phyloP scores from a whole-genome alignment of 306 rosid genomes.

The Prunus mume region DNA sequence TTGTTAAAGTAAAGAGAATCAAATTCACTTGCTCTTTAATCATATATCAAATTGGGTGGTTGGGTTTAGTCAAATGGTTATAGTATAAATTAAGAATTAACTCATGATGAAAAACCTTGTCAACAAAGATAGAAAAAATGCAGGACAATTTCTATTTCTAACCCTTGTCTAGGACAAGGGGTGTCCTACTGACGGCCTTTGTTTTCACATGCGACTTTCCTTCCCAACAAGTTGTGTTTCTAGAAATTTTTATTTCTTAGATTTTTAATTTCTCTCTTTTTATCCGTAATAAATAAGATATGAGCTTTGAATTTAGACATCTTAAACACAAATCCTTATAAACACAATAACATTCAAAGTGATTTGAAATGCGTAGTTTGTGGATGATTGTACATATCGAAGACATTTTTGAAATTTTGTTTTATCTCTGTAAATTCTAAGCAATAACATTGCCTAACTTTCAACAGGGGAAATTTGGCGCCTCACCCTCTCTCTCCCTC shows the following conservation, averaged over 20 bases:
- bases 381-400: background rate
- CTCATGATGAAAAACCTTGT: background rate
- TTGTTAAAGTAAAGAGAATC: background rate
- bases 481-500: background rate
- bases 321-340: background rate
- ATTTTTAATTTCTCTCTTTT: background rate
- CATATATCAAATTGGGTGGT: background rate
- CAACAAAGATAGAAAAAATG: background rate
- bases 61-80: conserved; percentile 7
- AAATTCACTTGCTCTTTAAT: background rate
- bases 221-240: background rate
- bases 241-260: background rate
- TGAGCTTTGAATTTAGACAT: background rate
- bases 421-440: background rate
- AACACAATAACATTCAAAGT: background rate
- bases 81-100: background rate
- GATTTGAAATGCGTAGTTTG: background rate
- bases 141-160: background rate
- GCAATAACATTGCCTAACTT: background rate
- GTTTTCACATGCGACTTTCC: conserved; percentile 11
- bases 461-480: background rate
- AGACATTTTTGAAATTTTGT: background rate
- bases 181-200: background rate
- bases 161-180: background rate
- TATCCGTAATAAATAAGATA: background rate